Evolutionary conservation across 2,329 filamentous ascomycete species (phyloP), one percentile per base, ranked within the genome.

Genomic region (Pochonia chlamydosporia): DNA sequence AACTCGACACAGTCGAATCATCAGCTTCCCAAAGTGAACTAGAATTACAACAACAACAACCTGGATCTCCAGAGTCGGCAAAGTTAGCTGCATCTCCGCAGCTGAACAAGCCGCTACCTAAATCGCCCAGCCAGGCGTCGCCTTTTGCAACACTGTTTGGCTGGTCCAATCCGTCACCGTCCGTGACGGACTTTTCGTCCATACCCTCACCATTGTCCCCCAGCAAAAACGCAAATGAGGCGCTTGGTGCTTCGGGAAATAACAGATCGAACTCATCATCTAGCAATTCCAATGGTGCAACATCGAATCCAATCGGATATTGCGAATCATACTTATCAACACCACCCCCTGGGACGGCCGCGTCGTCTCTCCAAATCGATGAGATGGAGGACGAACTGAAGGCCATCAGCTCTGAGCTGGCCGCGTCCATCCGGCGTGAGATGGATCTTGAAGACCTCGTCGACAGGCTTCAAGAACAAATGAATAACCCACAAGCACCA

Each of bases 361-460:
- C 63, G 44, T 64, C 73, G 40, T 56, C 75, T 54, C 59, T 63
- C 53, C 68, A 90, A 65, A 78, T 95, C 59, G 82, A 89, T 64
- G 89, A 95, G 64, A 84, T 99, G 73, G 93, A 99, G 73, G 87
- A 90, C 64, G 93, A 99, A 74, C 69, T 99, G 56, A 89, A 89
- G 58, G 87, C 92, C 66, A 92, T 99, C 69, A 95, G 89, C 72
- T 80, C 84, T 50, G 93, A 99, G 75, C 75, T 99, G 64, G 93
- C 93, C 28, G 80, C 84, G 56, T 97, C 93, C 24, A 97, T 99
- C 61, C 83, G 88, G 58, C 82, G 93, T 51, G 93, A 99, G 71
- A 92, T 99, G 80, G 93, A 99, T 57, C 70, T 99, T 26, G 93
- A 99, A 66, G 93, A 99, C 65, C 76, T 97, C 40, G 84, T 97